Base-by-base conservation (phyloP, 2,329 filamentous ascomycete species). In the Arthrinium puccinioides region DNA sequence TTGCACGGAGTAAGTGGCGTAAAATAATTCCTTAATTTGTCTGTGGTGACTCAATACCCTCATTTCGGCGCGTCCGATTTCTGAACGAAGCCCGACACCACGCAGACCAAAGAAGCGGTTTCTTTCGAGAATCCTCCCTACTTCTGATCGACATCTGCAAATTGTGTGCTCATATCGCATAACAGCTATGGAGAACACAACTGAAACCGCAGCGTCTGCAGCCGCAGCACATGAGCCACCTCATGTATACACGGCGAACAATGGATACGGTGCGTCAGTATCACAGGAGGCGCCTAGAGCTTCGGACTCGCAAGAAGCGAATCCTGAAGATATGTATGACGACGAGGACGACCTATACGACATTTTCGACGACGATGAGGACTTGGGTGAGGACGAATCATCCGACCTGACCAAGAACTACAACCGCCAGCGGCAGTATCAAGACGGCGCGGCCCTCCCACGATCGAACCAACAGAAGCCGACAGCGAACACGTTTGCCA, bases 331-430 rank as follows among this genome's bases (percentile, higher is more conserved):
- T 9, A 46, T 60, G 21, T 59, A 65, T 24, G 46, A 50, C 4
- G 59, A 66, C 4, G 60, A 60, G 11, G 54, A 56, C 21, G 61
- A 67, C 37, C 43, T 64, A 9, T 61, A 67, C 33, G 66, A 69
- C 26, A 60, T 65, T 14, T 64, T 53, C 18, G 44, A 50, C 18
- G 56, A 67, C 13, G 61, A 67, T 29, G 62, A 67, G 23, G 64
- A 69, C 32, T 62, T 61, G 5, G 55, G 64, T 31, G 60, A 65
- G 42, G 59, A 66, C 43, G 59, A 72, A 27, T 66, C 73, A 23
- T 69, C 74, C 26, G 85, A 94, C 59, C 74, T 87, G 39, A 88
- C 87, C 25, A 92, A 94, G 63, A 80, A 82, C 7, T 92, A 92
- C 69, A 95, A 95, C 59, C 82, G 88, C 43, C 87, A 94, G 57